Base-by-base conservation (phyloP, 805 yeast species). In the Yueomyces sp. region DNA sequence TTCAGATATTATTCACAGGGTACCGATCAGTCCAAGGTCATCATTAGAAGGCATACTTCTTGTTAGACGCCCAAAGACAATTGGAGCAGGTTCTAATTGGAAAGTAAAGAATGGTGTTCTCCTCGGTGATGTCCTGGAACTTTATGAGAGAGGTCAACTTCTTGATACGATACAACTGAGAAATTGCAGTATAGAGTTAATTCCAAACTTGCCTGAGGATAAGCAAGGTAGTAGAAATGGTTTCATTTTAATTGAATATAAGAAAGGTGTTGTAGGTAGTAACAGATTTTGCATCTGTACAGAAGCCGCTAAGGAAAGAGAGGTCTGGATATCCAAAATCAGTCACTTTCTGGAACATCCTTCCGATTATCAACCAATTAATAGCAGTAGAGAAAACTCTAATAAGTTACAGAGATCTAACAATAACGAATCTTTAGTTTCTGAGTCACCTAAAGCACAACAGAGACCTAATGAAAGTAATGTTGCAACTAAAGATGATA, bases 241-340 rank as follows among this genome's bases (percentile, higher is more conserved):
- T 2, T 59, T 62, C 46, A 45, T 59, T 5, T 52, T 70, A 7
- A 52, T 54, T 47, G 76, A 70, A 51, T 64, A 61, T 33, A 66
- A 66, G 47, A 67, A 68, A 47, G 49, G 59, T 36, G 68, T 67
- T 30, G 43, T 65, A 49, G 59, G 65, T 1, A 51, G 56, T 36
- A 73, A 74, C 1, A 77, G 71, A 49, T 85, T 81, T 53, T 71
- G 75, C 42, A 72, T 86, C 43, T 85, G 94, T 60, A 81, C 92
- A 2, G 94, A 87, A 57, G 77, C 81, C 6, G 81, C 81, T 39
- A 72, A 68, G 29, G 95, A 86, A 54, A 70, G 90, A 45, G 88
- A 81, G 52, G 65, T 65, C 7, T 84, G 94, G 92, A 74, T 83
- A 6, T 69, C 73, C 19, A 66, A 66, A 0, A 51, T 73, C 12